Conservation (phyloP, 2,329 filamentous ascomycete genomes). For the Ascochyta koolunga region DNA sequence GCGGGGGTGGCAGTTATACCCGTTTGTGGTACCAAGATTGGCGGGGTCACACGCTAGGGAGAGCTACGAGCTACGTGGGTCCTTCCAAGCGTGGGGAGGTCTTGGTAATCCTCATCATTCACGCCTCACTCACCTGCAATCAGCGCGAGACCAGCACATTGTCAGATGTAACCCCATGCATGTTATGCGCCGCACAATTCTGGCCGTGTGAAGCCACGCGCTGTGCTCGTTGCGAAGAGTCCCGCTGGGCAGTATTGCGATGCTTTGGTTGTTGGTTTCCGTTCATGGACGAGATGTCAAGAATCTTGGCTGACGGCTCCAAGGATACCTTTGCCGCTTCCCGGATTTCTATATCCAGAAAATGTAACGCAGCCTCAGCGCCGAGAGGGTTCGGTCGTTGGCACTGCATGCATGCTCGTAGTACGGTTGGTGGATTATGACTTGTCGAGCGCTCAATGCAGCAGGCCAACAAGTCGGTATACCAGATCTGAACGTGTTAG, state of each 20-base stretch:
- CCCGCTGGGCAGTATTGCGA: background rate
- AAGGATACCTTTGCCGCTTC: conserved; percentile 35
- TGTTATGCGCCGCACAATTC: conserved; percentile 12
- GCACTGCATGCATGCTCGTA: conserved; percentile 17
- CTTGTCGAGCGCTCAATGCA: conserved; percentile 1
- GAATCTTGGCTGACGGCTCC: conserved; percentile 43
- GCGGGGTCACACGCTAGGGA: conserved; percentile 41
- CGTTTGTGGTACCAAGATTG: conserved; percentile 26
- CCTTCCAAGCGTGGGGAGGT: conserved; percentile 31
- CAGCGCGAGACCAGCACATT: conserved; percentile 7
- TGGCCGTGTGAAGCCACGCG: conserved; percentile 9
- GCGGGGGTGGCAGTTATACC: conserved; percentile 43
- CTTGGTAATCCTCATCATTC: conserved; percentile 22
- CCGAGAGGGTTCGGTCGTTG: conserved; percentile 38
- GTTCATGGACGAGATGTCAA: conserved; percentile 27
- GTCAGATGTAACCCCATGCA: conserved; percentile 1
- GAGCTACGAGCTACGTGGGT: conserved; percentile 38
- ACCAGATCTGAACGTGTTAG: conserved; percentile 6
- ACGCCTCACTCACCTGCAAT: conserved; percentile 26
- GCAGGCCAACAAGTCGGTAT: background rate
- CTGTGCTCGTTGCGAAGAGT: conserved; percentile 6
- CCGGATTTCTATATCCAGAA: conserved; percentile 22
- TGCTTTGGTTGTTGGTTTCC: conserved; percentile 9
- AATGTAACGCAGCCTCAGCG: conserved; percentile 33
- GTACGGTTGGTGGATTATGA: background rate